Percentiles rank a stretch among this genome's conserved stretches.
These are phyloP conservation scores for Pleodorina starrii DNA, from an alignment of 139 green algal species.

Conservation along the genomic window DNA sequence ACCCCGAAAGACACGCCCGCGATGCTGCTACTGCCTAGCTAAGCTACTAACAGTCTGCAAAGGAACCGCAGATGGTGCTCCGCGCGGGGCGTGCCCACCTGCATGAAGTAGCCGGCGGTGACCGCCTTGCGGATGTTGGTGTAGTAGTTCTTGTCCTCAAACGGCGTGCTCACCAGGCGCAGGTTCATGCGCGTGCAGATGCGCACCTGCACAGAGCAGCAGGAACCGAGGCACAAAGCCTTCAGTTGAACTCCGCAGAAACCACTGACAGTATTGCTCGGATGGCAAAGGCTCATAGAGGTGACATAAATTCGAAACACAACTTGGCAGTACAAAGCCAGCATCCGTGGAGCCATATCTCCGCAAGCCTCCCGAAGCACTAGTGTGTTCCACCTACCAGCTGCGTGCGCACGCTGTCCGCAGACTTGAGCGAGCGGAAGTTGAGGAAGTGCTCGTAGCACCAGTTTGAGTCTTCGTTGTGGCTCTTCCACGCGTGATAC, in stretches of 20 bases:
- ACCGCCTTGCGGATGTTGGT: slow-evolving; percentile 98
- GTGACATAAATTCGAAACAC: no score
- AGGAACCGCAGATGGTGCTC: no score
- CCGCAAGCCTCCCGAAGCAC: no score
- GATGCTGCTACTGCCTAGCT: neutral
- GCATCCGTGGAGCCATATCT: no score
- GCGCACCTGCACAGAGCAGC: slow-evolving; percentile 66
- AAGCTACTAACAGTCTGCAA: no score
- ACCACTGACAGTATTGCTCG: no score
- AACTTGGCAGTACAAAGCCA: no score
- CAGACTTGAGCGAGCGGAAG: slow-evolving; percentile 89
- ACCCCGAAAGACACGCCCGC: neutral
- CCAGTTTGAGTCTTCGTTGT: slow-evolving; percentile 88
- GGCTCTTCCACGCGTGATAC: slow-evolving; percentile 98
- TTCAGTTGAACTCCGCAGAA: no score
- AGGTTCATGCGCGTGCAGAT: slow-evolving; percentile 85
- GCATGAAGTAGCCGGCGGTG: slow-evolving; percentile 97
- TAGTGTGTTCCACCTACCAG: slow-evolving; percentile 80
- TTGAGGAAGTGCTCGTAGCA: slow-evolving; percentile 99
- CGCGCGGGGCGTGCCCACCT: no score
- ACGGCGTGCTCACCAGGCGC: slow-evolving; percentile 88
- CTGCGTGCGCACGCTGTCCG: slow-evolving; percentile 96
- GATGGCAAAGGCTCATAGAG: no score
- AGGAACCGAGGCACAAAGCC: no score
- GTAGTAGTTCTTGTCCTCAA: slow-evolving; percentile 94